Evolutionary conservation across 306 rosid species (phyloP).

Genomic region (Hippophae gyantsensis): DNA sequence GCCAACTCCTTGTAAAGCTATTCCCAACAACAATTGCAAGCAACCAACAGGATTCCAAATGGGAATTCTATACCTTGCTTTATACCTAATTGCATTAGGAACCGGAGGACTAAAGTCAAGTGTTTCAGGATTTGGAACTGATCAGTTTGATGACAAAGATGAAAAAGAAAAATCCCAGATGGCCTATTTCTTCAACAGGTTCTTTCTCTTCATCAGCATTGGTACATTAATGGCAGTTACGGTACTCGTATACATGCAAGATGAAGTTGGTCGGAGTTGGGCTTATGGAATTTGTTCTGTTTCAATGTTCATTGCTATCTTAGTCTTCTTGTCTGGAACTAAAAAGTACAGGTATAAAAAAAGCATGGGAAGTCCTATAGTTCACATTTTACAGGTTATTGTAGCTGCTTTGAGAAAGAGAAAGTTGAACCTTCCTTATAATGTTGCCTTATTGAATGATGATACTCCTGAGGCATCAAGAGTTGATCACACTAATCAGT

Average conservation of each 20-base stretch:
- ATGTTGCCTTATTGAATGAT: constrained; percentile 42
- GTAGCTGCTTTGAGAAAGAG: constrained; percentile 54
- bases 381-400: constrained; percentile 69
- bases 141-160: constrained; percentile 80
- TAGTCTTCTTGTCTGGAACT: constrained; percentile 48
- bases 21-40: constrained; percentile 33
- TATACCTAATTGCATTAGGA: constrained; percentile 69
- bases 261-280: constrained; percentile 71
- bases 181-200: constrained; percentile 77
- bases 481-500: constrained; percentile 53
- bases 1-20: constrained; percentile 57
- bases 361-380: constrained; percentile 77
- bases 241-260: constrained; percentile 83
- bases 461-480: constrained; percentile 55
- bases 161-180: constrained; percentile 77
- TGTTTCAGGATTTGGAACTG: constrained; percentile 84
- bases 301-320: constrained; percentile 47
- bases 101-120: constrained; percentile 93
- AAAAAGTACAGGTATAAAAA: constrained; percentile 59
- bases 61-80: constrained; percentile 63
- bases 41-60: constrained; percentile 62
- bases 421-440: constrained; percentile 40
- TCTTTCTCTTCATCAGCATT: constrained; percentile 63
- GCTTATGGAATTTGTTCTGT: constrained; percentile 77
- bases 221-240: constrained; percentile 82